Percentiles rank a stretch among this genome's conserved stretches.
These are phyloP conservation scores for Chamaecrista fasciculata DNA, from an alignment of 306 rosid genomes.

Conservation along the genomic window DNA sequence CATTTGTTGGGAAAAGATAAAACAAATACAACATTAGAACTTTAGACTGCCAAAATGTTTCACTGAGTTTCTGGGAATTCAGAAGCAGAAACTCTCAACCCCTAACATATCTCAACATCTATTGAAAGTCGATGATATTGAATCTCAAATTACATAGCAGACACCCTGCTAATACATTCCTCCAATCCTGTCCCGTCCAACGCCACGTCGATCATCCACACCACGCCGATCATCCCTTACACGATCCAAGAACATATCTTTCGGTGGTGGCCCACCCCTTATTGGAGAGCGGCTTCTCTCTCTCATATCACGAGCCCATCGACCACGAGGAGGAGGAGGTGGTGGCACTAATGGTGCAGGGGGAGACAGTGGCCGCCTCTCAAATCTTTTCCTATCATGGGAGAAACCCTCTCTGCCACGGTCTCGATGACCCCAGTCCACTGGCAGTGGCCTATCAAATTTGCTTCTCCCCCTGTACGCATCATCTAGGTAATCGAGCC, in stretches of 20 bases:
- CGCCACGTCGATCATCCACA: conserved; percentile 39
- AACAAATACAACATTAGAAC: conserved; percentile 15
- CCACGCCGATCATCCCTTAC: conserved; percentile 40
- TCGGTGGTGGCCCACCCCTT: conserved; percentile 47
- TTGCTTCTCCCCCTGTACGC: conserved; percentile 68
- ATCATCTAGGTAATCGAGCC: conserved; percentile 64
- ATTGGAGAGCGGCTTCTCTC: conserved; percentile 62
- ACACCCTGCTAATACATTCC: conserved; percentile 43
- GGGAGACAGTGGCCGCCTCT: conserved; percentile 75
- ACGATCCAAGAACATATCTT: conserved; percentile 42
- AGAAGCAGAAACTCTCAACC: conserved; percentile 25
- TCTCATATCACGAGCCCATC: conserved; percentile 56
- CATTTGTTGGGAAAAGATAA: neutral
- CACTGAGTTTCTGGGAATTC: conserved; percentile 12
- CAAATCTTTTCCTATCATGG: conserved; percentile 65
- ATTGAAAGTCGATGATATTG: conserved; percentile 13
- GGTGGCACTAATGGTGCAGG: conserved; percentile 48
- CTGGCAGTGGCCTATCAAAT: conserved; percentile 66
- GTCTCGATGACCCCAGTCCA: conserved; percentile 72
- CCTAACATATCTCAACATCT: conserved; percentile 15
- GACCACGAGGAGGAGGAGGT: conserved; percentile 50
- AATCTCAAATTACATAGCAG: conserved; percentile 2
- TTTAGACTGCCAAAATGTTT: neutral
- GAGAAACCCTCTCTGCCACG: conserved; percentile 67
- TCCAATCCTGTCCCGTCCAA: conserved; percentile 52